Percentiles rank a stretch among this genome's conserved stretches.
These are phyloP conservation scores for Penicillium italicum DNA, from an alignment of 2,329 filamentous ascomycete genomes.

Conservation along the genomic window DNA sequence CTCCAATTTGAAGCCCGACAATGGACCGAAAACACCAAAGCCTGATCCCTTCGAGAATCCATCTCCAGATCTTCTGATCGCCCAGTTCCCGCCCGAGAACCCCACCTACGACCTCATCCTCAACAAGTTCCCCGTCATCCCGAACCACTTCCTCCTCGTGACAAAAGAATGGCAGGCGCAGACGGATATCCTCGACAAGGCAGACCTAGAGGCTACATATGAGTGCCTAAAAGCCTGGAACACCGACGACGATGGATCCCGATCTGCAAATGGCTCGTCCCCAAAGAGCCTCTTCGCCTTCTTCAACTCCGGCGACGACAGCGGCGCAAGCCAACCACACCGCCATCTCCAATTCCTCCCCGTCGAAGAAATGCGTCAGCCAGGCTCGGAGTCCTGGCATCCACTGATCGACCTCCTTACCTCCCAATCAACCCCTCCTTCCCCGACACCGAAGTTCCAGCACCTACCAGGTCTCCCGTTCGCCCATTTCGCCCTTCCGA, in stretches of 20 bases:
- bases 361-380: conserved; percentile 43
- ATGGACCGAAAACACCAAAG: conserved; percentile 27
- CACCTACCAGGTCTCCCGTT: conserved; percentile 46
- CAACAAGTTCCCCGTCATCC: conserved; percentile 50
- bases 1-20: conserved; percentile 22
- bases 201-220: conserved; percentile 42
- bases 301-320: conserved; percentile 49
- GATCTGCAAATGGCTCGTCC: neutral
- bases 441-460: conserved; percentile 19
- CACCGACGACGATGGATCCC: conserved; percentile 1
- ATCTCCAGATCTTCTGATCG: conserved; percentile 41
- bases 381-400: conserved; percentile 41
- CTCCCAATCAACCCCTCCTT: conserved; percentile 12
- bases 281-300: conserved; percentile 44
- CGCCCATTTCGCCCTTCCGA: conserved; percentile 45
- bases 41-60: conserved; percentile 47
- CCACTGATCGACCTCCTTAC: conserved; percentile 47
- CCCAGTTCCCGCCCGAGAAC: conserved; percentile 35
- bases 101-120: conserved; percentile 43
- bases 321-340: conserved; percentile 49
- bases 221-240: conserved; percentile 44
- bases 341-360: conserved; percentile 49
- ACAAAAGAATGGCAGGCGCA: conserved; percentile 44
- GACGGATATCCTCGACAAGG: conserved; percentile 43
- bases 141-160: conserved; percentile 50